These are phyloP conservation scores for Schizophyllum commune DNA, from an alignment of 1,284 basidiomycete genomes.

Conservation along the genomic window DNA sequence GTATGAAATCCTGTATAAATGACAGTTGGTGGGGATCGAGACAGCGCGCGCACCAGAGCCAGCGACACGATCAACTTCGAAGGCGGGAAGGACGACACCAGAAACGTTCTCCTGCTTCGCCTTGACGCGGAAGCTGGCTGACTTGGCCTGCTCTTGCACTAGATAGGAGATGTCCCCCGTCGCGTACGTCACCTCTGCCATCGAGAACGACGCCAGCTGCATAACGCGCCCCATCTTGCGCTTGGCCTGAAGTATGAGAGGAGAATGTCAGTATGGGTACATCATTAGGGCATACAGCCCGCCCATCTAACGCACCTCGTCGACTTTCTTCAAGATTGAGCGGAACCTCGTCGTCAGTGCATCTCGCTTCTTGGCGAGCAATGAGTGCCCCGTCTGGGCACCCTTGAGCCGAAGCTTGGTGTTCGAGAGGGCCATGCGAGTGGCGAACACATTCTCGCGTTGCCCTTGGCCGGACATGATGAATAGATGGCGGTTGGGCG, in stretches of 20 bases:
- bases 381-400: conserved; percentile 94
- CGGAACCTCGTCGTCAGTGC: conserved; percentile 91
- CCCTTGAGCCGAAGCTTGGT: conserved; percentile 93
- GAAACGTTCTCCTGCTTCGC: conserved; percentile 98
- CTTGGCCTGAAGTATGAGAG: conserved; percentile 64
- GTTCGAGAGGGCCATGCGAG: conserved; percentile 90
- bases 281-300: no score
- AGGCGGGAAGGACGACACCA: conserved; percentile 94
- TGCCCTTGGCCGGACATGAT: conserved; percentile 83
- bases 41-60: conserved; percentile 58
- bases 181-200: conserved; percentile 97
- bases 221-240: conserved; percentile 98
- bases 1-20: neutral
- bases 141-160: conserved; percentile 86
- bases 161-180: conserved; percentile 97
- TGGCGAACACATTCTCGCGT: conserved; percentile 90
- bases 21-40: neutral
- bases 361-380: conserved; percentile 97
- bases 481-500: neutral
- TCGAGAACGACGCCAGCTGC: conserved; percentile 96
- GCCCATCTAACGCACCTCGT: conserved; percentile 59
- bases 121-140: conserved; percentile 88
- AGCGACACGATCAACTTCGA: conserved; percentile 81
- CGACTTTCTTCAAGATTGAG: conserved; percentile 84
- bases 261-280: neutral